Conservation (phyloP, 2,329 filamentous ascomycete genomes). For the Zymoseptoria crescenta region DNA sequence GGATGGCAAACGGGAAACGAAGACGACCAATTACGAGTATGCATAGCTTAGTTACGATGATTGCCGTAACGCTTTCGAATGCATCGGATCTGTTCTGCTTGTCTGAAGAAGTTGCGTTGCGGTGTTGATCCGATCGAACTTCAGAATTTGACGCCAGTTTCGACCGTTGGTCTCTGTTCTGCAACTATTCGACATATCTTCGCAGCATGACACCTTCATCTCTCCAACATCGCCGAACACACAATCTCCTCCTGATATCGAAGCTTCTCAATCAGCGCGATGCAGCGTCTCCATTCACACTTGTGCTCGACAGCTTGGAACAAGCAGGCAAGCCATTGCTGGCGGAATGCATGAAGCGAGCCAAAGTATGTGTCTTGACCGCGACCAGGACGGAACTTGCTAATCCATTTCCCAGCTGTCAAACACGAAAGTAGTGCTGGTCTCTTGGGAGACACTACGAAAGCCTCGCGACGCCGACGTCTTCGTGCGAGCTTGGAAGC, state of each 20-base stretch:
- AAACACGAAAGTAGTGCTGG: constrained; percentile 63
- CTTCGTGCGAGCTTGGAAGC: constrained; percentile 46
- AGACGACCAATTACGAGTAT: no score
- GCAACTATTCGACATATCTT: neutral
- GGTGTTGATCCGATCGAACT: neutral
- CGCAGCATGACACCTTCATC: constrained; percentile 47
- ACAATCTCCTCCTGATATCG: constrained; percentile 75
- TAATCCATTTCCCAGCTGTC: constrained; percentile 42
- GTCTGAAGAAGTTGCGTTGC: neutral
- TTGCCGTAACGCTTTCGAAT: no score
- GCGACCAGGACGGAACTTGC: neutral
- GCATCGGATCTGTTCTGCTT: neutral
- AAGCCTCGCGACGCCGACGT: constrained; percentile 58
- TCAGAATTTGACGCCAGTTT: no score
- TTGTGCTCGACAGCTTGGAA: constrained; percentile 78
- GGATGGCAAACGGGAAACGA: neutral
- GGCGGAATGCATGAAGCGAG: constrained; percentile 65
- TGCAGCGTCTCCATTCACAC: constrained; percentile 74
- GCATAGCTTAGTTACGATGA: no score
- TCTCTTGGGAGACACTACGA: constrained; percentile 68
- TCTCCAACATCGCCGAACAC: constrained; percentile 66
- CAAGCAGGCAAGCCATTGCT: constrained; percentile 66
- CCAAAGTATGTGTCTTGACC: constrained; percentile 49
- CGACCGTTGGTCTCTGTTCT: no score
- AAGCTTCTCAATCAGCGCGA: constrained; percentile 73